These are phyloP conservation scores for Przewalskia tangutica DNA, from an alignment of 257 asterid genomes.

Conservation along the genomic window DNA sequence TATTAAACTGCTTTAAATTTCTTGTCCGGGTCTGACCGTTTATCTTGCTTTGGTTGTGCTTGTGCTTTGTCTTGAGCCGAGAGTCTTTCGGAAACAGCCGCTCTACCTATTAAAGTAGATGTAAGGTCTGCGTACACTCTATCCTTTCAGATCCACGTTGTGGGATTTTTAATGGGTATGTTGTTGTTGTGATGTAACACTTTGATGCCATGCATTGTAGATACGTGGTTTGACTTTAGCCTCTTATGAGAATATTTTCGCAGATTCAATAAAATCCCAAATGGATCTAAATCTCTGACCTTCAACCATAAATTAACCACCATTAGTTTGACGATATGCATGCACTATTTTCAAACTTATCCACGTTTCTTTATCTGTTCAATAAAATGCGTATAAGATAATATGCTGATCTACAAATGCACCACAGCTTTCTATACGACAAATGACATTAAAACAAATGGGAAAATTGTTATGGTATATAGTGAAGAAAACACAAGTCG, in stretches of 20 bases:
- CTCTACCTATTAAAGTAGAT: too few species aligned
- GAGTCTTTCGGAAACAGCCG: too few species aligned
- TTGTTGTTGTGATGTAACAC: not conserved
- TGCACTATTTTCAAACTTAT: not conserved
- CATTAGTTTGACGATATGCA: not conserved
- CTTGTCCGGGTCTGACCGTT: too few species aligned
- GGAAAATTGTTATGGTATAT: not conserved
- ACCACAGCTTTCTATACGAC: not conserved
- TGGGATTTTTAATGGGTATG: too few species aligned
- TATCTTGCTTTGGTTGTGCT: too few species aligned
- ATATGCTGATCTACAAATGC: not conserved
- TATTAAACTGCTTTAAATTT: too few species aligned
- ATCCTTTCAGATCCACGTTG: too few species aligned
- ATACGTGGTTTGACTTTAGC: not conserved
- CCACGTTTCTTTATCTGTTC: not conserved
- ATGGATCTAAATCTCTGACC: not conserved
- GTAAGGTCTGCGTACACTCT: too few species aligned
- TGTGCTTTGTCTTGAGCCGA: too few species aligned
- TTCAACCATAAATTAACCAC: not conserved
- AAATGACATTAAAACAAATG: not conserved
- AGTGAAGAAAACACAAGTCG: not conserved
- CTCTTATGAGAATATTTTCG: not conserved
- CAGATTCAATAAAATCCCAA: not conserved
- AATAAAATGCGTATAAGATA: not conserved
- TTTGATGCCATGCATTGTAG: slow-evolving; percentile 9